Evolutionary conservation across 2,329 filamentous ascomycete species (phyloP), one percentile per base, ranked within the genome.

Genomic region (Aspergillus eucalypticola): DNA sequence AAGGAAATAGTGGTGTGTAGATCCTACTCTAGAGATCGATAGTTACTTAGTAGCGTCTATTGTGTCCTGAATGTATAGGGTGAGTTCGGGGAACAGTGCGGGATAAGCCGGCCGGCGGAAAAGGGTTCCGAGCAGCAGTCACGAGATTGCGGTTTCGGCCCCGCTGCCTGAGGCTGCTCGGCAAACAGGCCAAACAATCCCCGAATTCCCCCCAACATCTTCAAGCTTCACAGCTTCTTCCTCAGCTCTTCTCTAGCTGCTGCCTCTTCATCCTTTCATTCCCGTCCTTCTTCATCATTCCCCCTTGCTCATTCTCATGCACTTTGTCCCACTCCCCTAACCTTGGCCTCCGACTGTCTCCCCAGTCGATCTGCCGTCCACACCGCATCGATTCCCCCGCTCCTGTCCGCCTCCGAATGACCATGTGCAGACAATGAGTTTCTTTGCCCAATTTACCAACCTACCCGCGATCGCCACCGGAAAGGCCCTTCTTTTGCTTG

Each of bases 401-500:
- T 19, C 35, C 58, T 29, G 19, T 49, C n/a, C 13, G 8, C 15
- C 10, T 29, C 8, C 25, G 8, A 19, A 13, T 59, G 60, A 69
- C 60, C 66, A 74, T 73, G 69, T 67, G 60, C 58, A 58, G 59
- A 71, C 59, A 55, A 75, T 75, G 73, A 73, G 64, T 64, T 64
- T 68, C 67, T 64, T 75, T 55, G 65, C 71, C 49, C 60, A 61
- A 50, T 67, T 73, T 44, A 68, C 66, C 52, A 60, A 67, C 60
- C 60, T 75, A 55, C 83, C 84, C 15, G 78, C 78, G 56, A 80
- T 88, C 61, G 77, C 84, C 63, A 87, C 85, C 23, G 79, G 83
- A 59, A 85, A 86, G 76, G 94, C 91, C 1, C 82, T 99, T 46
- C 81, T 98, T 19, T 79, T 96, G 17, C 83, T 97, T 64, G 94